Percentiles rank a stretch among this genome's conserved stretches.
These are phyloP conservation scores for Rhynchosporium graminicola DNA, from an alignment of 2,329 filamentous ascomycete genomes.

Conservation along the genomic window DNA sequence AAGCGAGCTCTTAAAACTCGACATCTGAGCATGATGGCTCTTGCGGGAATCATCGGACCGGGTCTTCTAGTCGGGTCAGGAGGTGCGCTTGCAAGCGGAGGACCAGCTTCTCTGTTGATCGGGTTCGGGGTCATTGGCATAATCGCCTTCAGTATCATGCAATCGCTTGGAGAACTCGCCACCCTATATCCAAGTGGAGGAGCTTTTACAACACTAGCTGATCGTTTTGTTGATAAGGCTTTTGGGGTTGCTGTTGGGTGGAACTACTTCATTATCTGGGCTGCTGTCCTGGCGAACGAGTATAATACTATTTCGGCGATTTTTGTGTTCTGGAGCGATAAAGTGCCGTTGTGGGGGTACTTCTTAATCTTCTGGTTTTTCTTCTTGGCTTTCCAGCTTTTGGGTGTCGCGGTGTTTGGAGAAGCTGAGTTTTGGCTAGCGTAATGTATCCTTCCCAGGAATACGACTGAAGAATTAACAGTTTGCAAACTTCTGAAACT, in stretches of 20 bases:
- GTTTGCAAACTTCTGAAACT: slow-evolving; percentile 65
- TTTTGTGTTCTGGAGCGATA: slow-evolving; percentile 64
- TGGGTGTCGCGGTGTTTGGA: slow-evolving; percentile 73
- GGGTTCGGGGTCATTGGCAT: slow-evolving; percentile 73
- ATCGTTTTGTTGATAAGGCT: slow-evolving; percentile 70
- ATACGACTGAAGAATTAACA: not conserved
- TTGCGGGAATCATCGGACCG: slow-evolving; percentile 60
- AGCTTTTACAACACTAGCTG: slow-evolving; percentile 69
- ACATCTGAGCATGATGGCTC: slow-evolving; percentile 58
- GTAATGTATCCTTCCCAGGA: slow-evolving; percentile 28
- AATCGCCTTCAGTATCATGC: slow-evolving; percentile 58
- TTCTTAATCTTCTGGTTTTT: slow-evolving; percentile 76
- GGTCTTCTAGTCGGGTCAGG: slow-evolving; percentile 73
- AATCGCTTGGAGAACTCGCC: slow-evolving; percentile 73
- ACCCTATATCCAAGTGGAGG: slow-evolving; percentile 72
- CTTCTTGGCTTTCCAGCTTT: slow-evolving; percentile 67
- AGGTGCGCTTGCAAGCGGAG: slow-evolving; percentile 66
- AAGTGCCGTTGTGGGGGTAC: slow-evolving; percentile 63
- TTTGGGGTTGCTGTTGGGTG: slow-evolving; percentile 66
- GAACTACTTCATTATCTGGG: slow-evolving; percentile 41
- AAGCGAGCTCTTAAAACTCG: slow-evolving; percentile 69
- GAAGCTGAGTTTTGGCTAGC: slow-evolving; percentile 80
- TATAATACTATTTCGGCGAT: slow-evolving; percentile 70
- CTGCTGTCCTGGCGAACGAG: slow-evolving; percentile 61
- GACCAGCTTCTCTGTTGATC: slow-evolving; percentile 71